Conservation (phyloP, 257 asterid species). For the Cordia subcordata region DNA sequence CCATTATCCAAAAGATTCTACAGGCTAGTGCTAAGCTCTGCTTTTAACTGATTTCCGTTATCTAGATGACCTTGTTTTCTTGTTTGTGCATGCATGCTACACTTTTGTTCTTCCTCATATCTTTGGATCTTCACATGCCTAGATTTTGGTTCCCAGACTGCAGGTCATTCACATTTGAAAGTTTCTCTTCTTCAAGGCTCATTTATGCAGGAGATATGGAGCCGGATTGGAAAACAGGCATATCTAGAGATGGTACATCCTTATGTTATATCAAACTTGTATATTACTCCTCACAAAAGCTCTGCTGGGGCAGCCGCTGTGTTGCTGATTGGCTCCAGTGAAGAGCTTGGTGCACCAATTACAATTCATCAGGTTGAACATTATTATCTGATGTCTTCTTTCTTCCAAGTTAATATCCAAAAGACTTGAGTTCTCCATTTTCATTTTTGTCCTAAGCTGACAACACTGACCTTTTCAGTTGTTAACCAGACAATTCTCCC, state of each 20-base stretch:
- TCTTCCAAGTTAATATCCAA: background rate
- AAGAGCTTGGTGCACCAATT: conserved; percentile 93
- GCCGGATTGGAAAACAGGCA: conserved; percentile 67
- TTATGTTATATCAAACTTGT: conserved; percentile 75
- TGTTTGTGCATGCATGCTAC: background rate
- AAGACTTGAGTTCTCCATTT: background rate
- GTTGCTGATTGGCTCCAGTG: conserved; percentile 86
- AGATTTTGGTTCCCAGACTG: conserved; percentile 50
- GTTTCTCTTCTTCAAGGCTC: conserved; percentile 99
- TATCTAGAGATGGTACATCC: conserved; percentile 84
- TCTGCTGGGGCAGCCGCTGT: conserved; percentile 88
- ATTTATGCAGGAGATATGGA: conserved; percentile 89
- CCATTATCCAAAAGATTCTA: conserved; percentile 79
- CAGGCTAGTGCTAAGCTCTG: conserved; percentile 56
- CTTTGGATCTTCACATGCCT: conserved; percentile 10
- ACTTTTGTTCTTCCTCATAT: conserved; percentile 6
- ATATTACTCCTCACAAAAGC: conserved; percentile 57
- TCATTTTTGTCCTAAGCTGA: background rate
- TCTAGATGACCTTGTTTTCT: background rate
- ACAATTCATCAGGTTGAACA: conserved; percentile 82
- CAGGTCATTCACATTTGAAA: conserved; percentile 79
- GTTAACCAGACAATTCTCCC: conserved; percentile 78
- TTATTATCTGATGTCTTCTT: background rate
- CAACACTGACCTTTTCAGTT: conserved; percentile 12
- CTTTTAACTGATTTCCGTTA: conserved; percentile 10